A percentile compares a stretch with the other conserved stretches of the same genome.
Evolutionary conservation across 768 basidiomycete species (phyloP).

Genomic region (Russula virescens): DNA sequence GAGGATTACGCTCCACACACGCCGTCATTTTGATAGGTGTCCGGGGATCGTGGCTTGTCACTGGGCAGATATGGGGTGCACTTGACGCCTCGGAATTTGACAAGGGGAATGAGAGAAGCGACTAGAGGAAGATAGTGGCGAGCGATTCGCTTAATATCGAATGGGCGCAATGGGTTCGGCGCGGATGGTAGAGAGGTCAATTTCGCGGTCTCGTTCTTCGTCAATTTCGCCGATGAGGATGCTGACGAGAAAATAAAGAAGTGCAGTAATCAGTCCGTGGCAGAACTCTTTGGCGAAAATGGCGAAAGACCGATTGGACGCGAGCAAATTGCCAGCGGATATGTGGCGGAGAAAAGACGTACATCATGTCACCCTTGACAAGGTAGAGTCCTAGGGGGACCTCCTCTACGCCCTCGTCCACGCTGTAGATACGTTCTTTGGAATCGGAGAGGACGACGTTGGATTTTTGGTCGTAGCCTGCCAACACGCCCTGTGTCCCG

Average conservation of each 20-base stretch:
- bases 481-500: constrained; percentile 66
- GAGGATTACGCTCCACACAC: background rate
- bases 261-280: background rate
- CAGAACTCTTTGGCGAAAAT: background rate
- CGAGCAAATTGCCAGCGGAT: background rate
- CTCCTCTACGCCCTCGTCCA: constrained; percentile 91
- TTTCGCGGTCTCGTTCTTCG: constrained; percentile 67
- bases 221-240: constrained; percentile 84
- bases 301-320: background rate
- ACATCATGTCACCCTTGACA: constrained; percentile 99
- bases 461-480: constrained; percentile 91
- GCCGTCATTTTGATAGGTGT: background rate
- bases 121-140: background rate
- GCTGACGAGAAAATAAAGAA: constrained; percentile 31
- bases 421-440: constrained; percentile 87
- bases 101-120: background rate
- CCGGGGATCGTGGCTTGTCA: background rate
- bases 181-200: constrained; percentile 69
- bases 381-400: constrained; percentile 92
- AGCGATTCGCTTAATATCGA: constrained; percentile 46
- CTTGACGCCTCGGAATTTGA: background rate
- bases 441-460: constrained; percentile 94
- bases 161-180: constrained; percentile 87
- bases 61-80: background rate
- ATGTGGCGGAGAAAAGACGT: constrained; percentile 33